Evolutionary conservation across 148 eudicot species (phyloP), one percentile per base, ranked within the genome.

Genomic region (Rhododendron ovatum): DNA sequence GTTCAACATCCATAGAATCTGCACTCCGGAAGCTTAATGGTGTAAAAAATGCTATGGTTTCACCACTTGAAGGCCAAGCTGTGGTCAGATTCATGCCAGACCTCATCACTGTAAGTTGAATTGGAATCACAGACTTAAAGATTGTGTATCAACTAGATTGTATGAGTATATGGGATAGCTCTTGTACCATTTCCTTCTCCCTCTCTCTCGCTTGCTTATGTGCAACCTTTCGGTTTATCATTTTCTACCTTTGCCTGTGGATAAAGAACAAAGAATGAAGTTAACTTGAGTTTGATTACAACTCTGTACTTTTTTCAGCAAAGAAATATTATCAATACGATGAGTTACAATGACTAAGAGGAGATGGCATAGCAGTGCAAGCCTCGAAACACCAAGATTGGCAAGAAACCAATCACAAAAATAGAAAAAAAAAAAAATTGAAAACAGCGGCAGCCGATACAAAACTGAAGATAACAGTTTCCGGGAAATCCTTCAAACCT

Each of bases 31-130:
- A 91, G 85, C 89, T 94, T 85, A 85, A 88, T 90, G 99, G 99
- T 41, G 90, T 96, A 24, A 84, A 90, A 85, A 85, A 87, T 89
- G 93, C 86, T 37, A 87, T 65, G 86, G 92, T 95, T 79, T 96
- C 99, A 59, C 61, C 93, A 1, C 91, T 96, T 88, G 92, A 95
- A 85, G 98, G 99, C 82, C 91, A 92, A 87, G 85, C 96, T 57
- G 95, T 94, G 43, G 92, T 96, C 78, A 93, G 89, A 86, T 93
- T 92, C 87, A 55, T 87, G 48, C 96, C 99, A 45, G 92, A 87
- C 79, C 84, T 90, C 69, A 75, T 94, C 61, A 73, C 78, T 88
- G 99, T 96, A 87, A 95, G 94, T 82, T 63, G 77, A 53, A 39
- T 81, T 41, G 73, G 59, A 13, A 50, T 24, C 22, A 20, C 47